Percentiles rank a stretch among this genome's conserved stretches.
Evolutionary conservation across 1,284 basidiomycete genomes (phyloP).

Genomic region (Meira miltonrushii): DNA sequence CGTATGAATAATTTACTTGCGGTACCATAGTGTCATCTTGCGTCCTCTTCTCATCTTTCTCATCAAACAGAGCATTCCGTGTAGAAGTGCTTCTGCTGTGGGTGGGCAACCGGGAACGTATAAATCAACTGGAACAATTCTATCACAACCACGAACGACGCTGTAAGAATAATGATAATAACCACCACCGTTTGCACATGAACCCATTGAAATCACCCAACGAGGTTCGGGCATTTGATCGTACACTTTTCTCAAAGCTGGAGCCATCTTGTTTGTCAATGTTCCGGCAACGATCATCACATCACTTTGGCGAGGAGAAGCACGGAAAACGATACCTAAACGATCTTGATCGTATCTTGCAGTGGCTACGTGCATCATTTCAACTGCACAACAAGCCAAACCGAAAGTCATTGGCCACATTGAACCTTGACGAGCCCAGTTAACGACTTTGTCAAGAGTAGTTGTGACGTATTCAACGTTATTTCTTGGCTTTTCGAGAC

Average conservation of each 20-base stretch:
- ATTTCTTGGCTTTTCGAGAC: conserved; percentile 81
- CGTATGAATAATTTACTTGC: conserved; percentile 30
- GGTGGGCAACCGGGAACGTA: conserved; percentile 75
- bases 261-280: conserved; percentile 97
- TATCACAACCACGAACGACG: conserved; percentile 97
- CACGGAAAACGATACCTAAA: conserved; percentile 95
- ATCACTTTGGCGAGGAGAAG: conserved; percentile 92
- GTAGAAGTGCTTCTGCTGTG: conserved; percentile 77
- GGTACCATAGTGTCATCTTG: conserved; percentile 82
- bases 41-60: conserved; percentile 91
- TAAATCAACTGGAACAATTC: conserved; percentile 96
- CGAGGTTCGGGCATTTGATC: conserved; percentile 52
- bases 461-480: conserved; percentile 93
- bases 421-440: conserved; percentile 94
- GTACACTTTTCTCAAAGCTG: conserved; percentile 39
- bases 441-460: conserved; percentile 91
- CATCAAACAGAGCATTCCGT: conserved; percentile 73
- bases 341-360: conserved; percentile 98
- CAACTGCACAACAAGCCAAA: conserved; percentile 96
- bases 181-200: conserved; percentile 95
- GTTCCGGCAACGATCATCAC: conserved; percentile 99
- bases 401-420: conserved; percentile 99
- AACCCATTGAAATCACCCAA: conserved; percentile 82
- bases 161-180: conserved; percentile 86
- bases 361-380: conserved; percentile 87